These are phyloP conservation scores for Lentithecium fluviatile DNA, from an alignment of 495 filamentous ascomycete genomes.

Conservation along the genomic window DNA sequence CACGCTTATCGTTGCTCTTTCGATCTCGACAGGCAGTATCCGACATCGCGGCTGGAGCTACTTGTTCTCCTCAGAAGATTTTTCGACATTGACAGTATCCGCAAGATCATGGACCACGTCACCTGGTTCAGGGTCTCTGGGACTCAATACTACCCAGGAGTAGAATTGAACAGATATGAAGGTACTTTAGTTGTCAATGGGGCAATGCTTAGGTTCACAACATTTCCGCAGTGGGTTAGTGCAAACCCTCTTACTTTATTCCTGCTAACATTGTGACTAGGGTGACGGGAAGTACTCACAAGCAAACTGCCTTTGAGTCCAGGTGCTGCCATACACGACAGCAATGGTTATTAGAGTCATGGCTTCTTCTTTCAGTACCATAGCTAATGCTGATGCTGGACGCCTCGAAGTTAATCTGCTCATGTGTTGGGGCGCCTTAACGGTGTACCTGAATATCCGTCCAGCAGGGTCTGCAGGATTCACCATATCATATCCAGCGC, in stretches of 20 bases:
- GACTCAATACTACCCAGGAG: conserved; percentile 8
- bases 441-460: no score
- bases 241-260: neutral
- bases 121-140: conserved; percentile 11
- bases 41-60: conserved; percentile 23
- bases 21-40: conserved; percentile 20
- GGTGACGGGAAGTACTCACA: conserved; percentile 4
- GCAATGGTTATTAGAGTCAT: no score
- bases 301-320: neutral
- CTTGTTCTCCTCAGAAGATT: conserved; percentile 20
- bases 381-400: no score
- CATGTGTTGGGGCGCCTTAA: no score
- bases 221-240: conserved; percentile 25
- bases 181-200: conserved; percentile 9
- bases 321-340: no score
- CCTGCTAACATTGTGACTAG: conserved; percentile 5
- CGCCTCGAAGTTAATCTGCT: no score
- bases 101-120: conserved; percentile 21
- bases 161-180: conserved; percentile 23
- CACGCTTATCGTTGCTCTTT: conserved; percentile 21
- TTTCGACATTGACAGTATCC: conserved; percentile 10
- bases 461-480: no score
- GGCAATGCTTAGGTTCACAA: conserved; percentile 20
- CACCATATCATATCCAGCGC: no score
- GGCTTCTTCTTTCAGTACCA: no score